phyloP scores from a whole-genome alignment of 805 yeast species.

The Candida golubevii region DNA sequence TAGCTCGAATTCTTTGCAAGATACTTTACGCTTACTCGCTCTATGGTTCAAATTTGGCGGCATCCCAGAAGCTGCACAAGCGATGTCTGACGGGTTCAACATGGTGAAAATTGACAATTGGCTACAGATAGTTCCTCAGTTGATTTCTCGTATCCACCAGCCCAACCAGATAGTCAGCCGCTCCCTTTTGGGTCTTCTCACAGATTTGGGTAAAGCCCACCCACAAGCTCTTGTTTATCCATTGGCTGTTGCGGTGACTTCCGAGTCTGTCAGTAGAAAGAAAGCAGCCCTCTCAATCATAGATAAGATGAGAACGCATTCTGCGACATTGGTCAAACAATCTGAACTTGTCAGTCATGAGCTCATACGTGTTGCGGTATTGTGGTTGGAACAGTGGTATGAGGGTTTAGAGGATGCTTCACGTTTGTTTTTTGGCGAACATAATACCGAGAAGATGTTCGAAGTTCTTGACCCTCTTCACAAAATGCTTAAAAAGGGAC shows the following conservation, averaged over 20 bases:
- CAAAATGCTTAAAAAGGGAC: constrained; percentile 76
- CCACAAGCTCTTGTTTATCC: constrained; percentile 98
- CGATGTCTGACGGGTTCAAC: constrained; percentile 85
- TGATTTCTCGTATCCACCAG: constrained; percentile 94
- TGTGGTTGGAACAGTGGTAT: constrained; percentile 98
- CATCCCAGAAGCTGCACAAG: constrained; percentile 81
- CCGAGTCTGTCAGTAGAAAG: constrained; percentile 85
- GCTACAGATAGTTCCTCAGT: constrained; percentile 93
- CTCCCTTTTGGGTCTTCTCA: constrained; percentile 70
- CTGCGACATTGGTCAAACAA: constrained; percentile 80
- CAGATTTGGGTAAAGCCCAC: constrained; percentile 90
- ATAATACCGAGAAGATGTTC: constrained; percentile 92
- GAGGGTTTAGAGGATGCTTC: constrained; percentile 98
- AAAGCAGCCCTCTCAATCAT: constrained; percentile 88
- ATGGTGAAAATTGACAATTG: constrained; percentile 89
- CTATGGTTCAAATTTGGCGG: constrained; percentile 98
- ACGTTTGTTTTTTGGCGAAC: constrained; percentile 87
- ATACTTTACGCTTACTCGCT: constrained; percentile 82
- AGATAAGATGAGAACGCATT: constrained; percentile 87
- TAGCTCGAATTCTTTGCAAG: constrained; percentile 83
- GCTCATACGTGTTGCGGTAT: constrained; percentile 86
- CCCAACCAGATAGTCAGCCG: constrained; percentile 82
- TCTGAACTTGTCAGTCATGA: constrained; percentile 93
- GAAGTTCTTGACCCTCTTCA: constrained; percentile 87
- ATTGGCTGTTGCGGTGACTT: constrained; percentile 89